Base-by-base conservation (phyloP, 768 basidiomycete genomes). In the Leccinellum rugosiceps region DNA sequence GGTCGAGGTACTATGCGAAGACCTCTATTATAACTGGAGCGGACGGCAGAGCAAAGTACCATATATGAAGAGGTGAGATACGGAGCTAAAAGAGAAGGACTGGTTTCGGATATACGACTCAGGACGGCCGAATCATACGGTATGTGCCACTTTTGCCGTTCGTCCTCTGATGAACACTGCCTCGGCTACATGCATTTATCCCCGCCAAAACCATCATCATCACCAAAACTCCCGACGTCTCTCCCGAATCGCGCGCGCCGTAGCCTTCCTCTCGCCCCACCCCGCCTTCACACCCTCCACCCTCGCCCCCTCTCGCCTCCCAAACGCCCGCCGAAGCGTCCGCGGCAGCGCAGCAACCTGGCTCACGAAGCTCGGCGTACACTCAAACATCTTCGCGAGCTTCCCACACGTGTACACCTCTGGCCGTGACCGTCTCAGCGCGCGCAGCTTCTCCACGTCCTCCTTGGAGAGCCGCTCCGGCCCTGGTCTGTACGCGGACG, bases 381-480 rank as follows among this genome's bases (percentile, higher is more conserved):
- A 89, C 14, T 79, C 79, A 71, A 94, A 94, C 79, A 82, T 83
- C 68, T 81, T 79, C 28, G 92, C 90, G n/a, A 94, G 80, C 69
- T 77, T 80, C 56, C 74, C 73, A 45, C 86, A 80, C 55, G 85
- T 87, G 72, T 86, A 87, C 32, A 69, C 75, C 6, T 64, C 66
- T 1, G 89, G 90, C 67, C 90, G 74, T 53, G 75, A 74, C 50
- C 68, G 72, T 52, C 91, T 78, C 50, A 93, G 78, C 21, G 77
- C 62, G 35, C 80, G 79, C 49, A 93, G 82, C 63, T 83, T 76
- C 43, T 74, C 77, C 14, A 92, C 70, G 48, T 77, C 74, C 52
- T 81, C 80, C 46, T 80, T 79, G 1, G 82, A 78, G 54, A 83
- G 70, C 38, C 80, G 83, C 49, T 64, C 65, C 25, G 74, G 72